A percentile compares a stretch with the other conserved stretches of the same genome.
These are phyloP conservation scores for Ichthyophthirius multifiliis DNA, from an alignment of 169 alveolate species.

Conservation along the genomic window DNA sequence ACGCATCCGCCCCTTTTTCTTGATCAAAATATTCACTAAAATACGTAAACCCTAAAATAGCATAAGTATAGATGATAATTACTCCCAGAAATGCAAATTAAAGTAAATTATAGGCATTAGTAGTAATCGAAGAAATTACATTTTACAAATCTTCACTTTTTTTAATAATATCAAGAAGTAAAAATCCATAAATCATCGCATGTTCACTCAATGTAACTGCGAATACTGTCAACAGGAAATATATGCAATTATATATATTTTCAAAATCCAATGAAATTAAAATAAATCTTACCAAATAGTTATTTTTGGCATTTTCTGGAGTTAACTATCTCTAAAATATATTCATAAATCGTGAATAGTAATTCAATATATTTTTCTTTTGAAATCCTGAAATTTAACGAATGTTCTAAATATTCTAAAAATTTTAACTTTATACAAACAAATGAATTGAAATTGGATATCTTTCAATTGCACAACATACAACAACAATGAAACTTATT, in stretches of 20 bases:
- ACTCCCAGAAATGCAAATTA: slow-evolving; percentile 30
- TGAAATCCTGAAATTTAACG: slow-evolving; percentile 27
- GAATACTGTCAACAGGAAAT: slow-evolving; percentile 18
- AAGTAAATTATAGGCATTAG: slow-evolving; percentile 14
- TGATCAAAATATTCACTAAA: background rate
- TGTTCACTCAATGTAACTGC: slow-evolving; percentile 23
- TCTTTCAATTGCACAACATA: slow-evolving; percentile 44
- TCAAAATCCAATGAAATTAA: slow-evolving; percentile 19
- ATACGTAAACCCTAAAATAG: slow-evolving; percentile 4
- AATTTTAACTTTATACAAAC: slow-evolving; percentile 9
- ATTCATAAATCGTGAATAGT: background rate
- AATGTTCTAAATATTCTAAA: background rate
- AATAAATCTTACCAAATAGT: background rate
- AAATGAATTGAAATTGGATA: slow-evolving; percentile 30
- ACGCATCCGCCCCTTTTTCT: background rate
- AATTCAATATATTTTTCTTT: background rate
- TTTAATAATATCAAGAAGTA: slow-evolving; percentile 30
- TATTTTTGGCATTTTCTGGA: background rate
- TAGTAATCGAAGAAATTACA: slow-evolving; percentile 34
- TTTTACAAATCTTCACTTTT: slow-evolving; percentile 38
- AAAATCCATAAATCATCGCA: slow-evolving; percentile 31
- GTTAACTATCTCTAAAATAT: background rate
- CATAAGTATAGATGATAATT: slow-evolving; percentile 19
- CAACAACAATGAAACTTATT: slow-evolving; percentile 10
- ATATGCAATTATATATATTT: slow-evolving; percentile 19